Evolutionary conservation across 192 early-diverging fungal species (phyloP).

Genomic region (Backusella mclennaniae): DNA sequence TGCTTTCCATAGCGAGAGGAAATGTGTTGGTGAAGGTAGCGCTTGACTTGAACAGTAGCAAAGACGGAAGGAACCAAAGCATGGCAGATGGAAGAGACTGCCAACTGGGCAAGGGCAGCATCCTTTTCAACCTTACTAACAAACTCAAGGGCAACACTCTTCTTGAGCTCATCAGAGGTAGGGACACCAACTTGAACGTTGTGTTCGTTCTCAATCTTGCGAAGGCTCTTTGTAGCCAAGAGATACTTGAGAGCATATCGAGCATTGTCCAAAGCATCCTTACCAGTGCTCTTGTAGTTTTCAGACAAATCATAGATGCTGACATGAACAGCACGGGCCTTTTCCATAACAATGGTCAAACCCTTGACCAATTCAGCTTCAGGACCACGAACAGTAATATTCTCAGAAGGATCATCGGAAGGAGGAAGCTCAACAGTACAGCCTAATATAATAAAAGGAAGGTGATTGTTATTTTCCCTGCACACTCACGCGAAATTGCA

Average conservation of each 20-base stretch:
- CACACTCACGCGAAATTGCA: not conserved
- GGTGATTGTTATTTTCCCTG: not conserved
- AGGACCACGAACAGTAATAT: constrained; percentile 80
- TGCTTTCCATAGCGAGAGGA: constrained; percentile 62
- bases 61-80: constrained; percentile 52
- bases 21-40: constrained; percentile 71
- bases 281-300: constrained; percentile 48
- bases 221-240: constrained; percentile 65
- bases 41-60: constrained; percentile 71
- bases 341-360: constrained; percentile 78
- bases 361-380: constrained; percentile 66
- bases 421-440: constrained; percentile 86
- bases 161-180: constrained; percentile 40
- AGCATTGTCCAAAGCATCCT: constrained; percentile 56
- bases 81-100: constrained; percentile 55
- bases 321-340: constrained; percentile 73
- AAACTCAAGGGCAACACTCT: constrained; percentile 69
- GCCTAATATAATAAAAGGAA: constrained; percentile 27
- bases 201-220: constrained; percentile 75
- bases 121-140: constrained; percentile 65
- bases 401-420: constrained; percentile 65
- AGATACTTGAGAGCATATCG: constrained; percentile 75
- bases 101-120: constrained; percentile 60
- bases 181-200: constrained; percentile 61
- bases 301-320: constrained; percentile 67